A percentile compares a stretch with the other conserved stretches of the same genome.
Conservation (phyloP, 148 eudicot species). For the Rhododendron williamsianum region DNA sequence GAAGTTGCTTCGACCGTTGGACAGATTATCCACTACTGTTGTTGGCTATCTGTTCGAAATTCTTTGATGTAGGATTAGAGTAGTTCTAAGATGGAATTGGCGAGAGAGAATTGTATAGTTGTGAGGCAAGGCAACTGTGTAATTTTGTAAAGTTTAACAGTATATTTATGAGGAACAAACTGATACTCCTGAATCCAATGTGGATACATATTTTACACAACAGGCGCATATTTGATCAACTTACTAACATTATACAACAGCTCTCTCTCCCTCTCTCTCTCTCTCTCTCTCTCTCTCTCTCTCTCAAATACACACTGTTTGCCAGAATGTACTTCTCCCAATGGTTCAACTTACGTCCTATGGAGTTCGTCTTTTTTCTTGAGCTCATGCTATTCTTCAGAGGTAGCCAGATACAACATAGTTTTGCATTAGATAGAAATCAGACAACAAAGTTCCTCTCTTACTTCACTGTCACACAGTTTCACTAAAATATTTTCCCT, state of each 20-base stretch:
- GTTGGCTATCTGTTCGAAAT: not conserved
- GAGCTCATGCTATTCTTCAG: not conserved
- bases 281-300: not conserved
- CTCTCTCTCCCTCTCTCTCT: constrained; percentile 3
- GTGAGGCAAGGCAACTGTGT: constrained; percentile 2
- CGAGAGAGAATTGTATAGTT: not conserved
- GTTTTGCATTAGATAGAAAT: not conserved
- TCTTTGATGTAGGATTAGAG: not conserved
- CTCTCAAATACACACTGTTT: not conserved
- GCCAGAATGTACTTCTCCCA: not conserved
- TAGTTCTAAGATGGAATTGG: not conserved
- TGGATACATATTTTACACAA: not conserved
- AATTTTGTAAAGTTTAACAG: too few species aligned
- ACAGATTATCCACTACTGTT: not conserved
- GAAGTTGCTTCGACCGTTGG: not conserved
- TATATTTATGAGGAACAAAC: not conserved
- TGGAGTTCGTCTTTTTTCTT: not conserved
- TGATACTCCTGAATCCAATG: not conserved
- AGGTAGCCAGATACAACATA: not conserved
- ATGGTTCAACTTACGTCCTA: not conserved
- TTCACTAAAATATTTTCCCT: too few species aligned
- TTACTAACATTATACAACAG: not conserved
- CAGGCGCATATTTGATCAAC: not conserved
- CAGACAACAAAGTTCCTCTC: not conserved
- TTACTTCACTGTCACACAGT: not conserved